Base-by-base conservation (phyloP, 164 flowering plant genomes). In the Vitis vinifera region DNA sequence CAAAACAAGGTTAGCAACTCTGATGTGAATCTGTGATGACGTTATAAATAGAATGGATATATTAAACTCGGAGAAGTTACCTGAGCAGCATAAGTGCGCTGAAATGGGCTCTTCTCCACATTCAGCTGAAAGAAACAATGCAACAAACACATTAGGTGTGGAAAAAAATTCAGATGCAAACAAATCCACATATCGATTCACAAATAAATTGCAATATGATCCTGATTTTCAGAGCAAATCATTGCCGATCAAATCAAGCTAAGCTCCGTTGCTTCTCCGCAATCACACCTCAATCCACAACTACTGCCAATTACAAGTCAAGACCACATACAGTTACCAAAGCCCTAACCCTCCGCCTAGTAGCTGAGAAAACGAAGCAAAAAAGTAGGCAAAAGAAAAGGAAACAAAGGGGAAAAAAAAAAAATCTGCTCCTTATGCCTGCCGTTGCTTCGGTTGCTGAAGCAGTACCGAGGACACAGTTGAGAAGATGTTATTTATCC, bases 11-110 rank as follows among this genome's bases (percentile, higher is more conserved):
- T 4, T 37, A 37, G 44, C 44, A 37, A 37, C 44, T 37, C 44
- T 37, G 44, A 37, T 37, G 44, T 37, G 44, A 37, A 37, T 37
- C 44, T 37, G 44, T 37, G 4, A 37, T 37, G 44, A 37, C 44
- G 44, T 37, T 37, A 37, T 37, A 37, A 37, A 37, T 37, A 37
- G 44, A 37, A 37, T 37, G 44, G 44, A 37, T 37, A 37, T 37
- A 6, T 6, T 37, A 37, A 37, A 37, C 44, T 37, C 44, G 6
- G 66, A 2, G 1, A 48, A 68, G 12, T 44, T 67, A 95, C 99
- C 98, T 95, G 98, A 76, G 81, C 74, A 57, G 99, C 99, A 87
- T 92, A 95, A 53, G 98, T 91, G n/a, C 98, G 86, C 80, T 92
- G 99, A 76, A 92, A 95, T 6, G 99, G 97, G 72, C 99, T 95